Conservation (phyloP, 352 stramenopile genomes). For the Vaucheria bursata region DNA sequence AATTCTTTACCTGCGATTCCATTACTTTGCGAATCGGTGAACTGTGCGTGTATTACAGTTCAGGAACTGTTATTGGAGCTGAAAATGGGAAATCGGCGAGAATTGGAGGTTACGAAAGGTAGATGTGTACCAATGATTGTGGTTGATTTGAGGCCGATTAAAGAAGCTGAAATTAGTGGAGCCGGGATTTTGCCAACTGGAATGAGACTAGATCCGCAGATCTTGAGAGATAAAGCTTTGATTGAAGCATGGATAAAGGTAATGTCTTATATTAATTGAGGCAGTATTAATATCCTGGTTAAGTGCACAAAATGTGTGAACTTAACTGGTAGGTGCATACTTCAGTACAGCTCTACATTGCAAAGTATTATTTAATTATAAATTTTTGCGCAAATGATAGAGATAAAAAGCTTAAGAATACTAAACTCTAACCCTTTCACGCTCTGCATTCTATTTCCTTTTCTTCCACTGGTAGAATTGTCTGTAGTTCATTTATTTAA, state of each 20-base stretch:
- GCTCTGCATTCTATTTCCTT: no score
- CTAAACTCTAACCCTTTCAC: no score
- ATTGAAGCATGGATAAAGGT: neutral
- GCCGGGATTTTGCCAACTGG: neutral
- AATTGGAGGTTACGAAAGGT: neutral
- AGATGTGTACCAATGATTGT: neutral
- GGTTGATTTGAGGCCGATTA: neutral
- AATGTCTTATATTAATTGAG: no score
- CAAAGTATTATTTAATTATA: no score
- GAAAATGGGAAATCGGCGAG: neutral
- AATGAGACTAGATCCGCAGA: neutral
- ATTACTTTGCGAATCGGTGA: neutral
- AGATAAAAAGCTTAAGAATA: no score
- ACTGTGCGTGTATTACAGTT: neutral
- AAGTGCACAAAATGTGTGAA: no score
- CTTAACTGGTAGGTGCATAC: no score
- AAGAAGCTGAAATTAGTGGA: neutral
- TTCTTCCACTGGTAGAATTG: no score
- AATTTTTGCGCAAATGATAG: no score
- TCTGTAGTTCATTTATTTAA: no score
- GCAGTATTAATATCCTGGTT: no score
- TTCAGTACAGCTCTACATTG: no score
- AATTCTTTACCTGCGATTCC: neutral
- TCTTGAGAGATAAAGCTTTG: neutral
- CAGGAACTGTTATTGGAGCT: neutral